phyloP scores from a whole-genome alignment of 2,329 filamentous ascomycete species.

The Pseudogymnoascus sp. region DNA sequence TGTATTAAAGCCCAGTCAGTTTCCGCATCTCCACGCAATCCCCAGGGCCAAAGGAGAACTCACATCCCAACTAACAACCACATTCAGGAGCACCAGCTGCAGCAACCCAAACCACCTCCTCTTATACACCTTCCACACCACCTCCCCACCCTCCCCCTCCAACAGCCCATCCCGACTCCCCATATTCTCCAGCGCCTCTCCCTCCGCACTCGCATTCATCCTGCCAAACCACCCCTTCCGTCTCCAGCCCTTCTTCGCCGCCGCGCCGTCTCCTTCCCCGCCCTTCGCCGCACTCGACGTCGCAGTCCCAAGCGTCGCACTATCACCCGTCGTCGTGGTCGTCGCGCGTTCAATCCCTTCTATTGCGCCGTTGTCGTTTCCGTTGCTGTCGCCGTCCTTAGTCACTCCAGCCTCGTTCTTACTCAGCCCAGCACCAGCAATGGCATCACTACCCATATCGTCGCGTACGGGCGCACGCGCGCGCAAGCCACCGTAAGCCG shows the following conservation, averaged over 20 bases:
- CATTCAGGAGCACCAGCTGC: constrained; percentile 80
- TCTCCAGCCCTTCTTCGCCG: not conserved
- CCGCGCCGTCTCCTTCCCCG: not conserved
- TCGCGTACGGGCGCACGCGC: not conserved
- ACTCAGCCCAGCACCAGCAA: not conserved
- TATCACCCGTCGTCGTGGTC: not conserved
- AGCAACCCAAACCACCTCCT: constrained; percentile 81
- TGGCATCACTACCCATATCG: not conserved
- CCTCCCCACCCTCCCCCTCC: not conserved
- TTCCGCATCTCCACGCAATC: not conserved
- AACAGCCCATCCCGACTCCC: not conserved
- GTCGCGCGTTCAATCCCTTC: not conserved
- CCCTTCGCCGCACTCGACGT: not conserved
- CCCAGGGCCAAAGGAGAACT: constrained; percentile 34
- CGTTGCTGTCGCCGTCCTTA: not conserved
- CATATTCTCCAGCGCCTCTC: constrained; percentile 2
- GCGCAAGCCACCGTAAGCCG: not conserved
- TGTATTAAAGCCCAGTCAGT: constrained; percentile 30
- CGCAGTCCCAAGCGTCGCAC: not conserved
- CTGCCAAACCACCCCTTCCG: not conserved
- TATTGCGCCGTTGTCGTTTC: not conserved
- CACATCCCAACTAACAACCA: constrained; percentile 93
- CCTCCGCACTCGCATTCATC: not conserved
- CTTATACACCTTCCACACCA: constrained; percentile 60
- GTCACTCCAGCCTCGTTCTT: not conserved